Conservation (phyloP, 345 rosid genomes). For the Bretschneidera sinensis region DNA sequence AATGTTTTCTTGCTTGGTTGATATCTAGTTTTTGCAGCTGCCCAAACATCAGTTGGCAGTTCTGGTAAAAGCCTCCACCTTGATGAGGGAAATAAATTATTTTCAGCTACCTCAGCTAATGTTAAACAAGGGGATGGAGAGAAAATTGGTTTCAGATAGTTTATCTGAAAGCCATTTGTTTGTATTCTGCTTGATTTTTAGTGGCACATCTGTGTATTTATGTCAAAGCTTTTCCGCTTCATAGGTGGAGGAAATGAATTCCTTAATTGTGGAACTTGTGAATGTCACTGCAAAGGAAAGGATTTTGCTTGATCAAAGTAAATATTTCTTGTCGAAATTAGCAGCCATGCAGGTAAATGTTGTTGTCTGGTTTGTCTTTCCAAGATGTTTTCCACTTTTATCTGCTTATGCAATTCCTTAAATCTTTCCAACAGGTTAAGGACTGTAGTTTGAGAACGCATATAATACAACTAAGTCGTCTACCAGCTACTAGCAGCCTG, state of each 20-base stretch:
- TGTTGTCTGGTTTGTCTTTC: conserved; percentile 3
- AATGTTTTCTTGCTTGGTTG: not conserved
- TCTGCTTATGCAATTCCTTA: conserved; percentile 3
- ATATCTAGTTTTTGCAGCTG: too few species aligned
- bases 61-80: not conserved
- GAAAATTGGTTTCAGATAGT: not conserved
- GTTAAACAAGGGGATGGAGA: too few species aligned
- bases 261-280: conserved; percentile 56
- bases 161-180: not conserved
- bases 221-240: conserved; percentile 2
- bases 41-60: not conserved
- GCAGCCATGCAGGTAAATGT: conserved; percentile 71
- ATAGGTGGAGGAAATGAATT: conserved; percentile 79
- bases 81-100: not conserved
- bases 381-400: conserved; percentile 1
- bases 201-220: conserved; percentile 1
- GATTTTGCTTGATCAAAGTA: conserved; percentile 61
- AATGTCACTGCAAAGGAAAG: conserved; percentile 62
- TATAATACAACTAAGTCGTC: conserved; percentile 57
- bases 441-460: conserved; percentile 90
- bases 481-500: conserved; percentile 51
- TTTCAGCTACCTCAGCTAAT: too few species aligned
- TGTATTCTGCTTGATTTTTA: conserved; percentile 1
- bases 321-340: conserved; percentile 55
- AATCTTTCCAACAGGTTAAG: conserved; percentile 48